Conservation (phyloP, 108 stramenopile genomes). For the Discostella pseudostelligera region DNA sequence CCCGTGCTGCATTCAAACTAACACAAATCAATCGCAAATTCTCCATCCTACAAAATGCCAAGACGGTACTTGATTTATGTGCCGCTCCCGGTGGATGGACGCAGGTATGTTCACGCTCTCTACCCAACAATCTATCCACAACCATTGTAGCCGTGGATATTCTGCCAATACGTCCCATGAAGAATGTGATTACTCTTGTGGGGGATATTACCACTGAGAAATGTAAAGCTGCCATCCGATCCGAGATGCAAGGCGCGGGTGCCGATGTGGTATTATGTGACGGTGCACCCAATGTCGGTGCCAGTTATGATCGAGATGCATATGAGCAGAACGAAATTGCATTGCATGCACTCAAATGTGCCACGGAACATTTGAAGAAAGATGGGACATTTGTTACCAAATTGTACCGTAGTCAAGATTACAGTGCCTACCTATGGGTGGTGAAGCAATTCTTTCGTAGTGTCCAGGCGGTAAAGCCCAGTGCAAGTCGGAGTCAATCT, state of each 20-base stretch:
- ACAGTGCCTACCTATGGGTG: conserved; percentile 95
- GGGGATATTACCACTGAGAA: conserved; percentile 98
- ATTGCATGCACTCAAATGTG: conserved; percentile 94
- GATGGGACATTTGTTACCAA: conserved; percentile 96
- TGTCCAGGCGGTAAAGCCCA: conserved; percentile 94
- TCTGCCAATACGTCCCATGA: conserved; percentile 88
- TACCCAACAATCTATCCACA: conserved; percentile 52
- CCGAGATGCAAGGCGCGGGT: conserved; percentile 67
- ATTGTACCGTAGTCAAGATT: conserved; percentile 96
- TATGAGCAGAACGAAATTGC: conserved; percentile 98
- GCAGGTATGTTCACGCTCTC: conserved; percentile 89
- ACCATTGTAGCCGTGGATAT: conserved; percentile 97
- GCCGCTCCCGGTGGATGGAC: conserved; percentile 99
- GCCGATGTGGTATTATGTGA: conserved; percentile 98
- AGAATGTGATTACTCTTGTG: conserved; percentile 88
- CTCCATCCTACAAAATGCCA: conserved; percentile 78
- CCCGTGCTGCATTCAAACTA: conserved; percentile 97
- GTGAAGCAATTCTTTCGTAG: conserved; percentile 91
- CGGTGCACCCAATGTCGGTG: conserved; percentile 99
- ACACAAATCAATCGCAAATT: conserved; percentile 98
- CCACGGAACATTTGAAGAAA: conserved; percentile 85
- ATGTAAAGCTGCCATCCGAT: conserved; percentile 84
- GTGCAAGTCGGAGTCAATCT: conserved; percentile 86
- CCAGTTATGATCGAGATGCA: conserved; percentile 94
- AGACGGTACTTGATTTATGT: conserved; percentile 95